These are phyloP conservation scores for Friedmanniomyces simplex DNA, from an alignment of 495 filamentous ascomycete species.

Conservation along the genomic window DNA sequence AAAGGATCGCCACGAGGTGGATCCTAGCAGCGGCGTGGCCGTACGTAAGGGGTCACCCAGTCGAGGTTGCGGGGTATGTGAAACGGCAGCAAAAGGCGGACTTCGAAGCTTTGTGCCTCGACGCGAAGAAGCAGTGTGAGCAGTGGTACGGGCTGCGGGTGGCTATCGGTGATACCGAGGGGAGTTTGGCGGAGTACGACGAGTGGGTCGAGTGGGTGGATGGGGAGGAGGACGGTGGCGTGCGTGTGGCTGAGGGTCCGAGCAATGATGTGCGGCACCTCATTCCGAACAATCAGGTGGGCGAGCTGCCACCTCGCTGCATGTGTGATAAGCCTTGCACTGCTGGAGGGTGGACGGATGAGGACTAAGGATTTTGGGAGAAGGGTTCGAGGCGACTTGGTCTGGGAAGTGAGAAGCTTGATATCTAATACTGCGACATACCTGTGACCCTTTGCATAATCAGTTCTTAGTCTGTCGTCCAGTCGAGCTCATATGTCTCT, in stretches of 20 bases:
- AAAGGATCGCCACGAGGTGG: slow-evolving; percentile 7
- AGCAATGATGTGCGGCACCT: not conserved
- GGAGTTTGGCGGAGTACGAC: slow-evolving; percentile 4
- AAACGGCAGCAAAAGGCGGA: slow-evolving; percentile 4
- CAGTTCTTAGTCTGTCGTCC: too few species aligned
- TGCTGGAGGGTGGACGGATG: not conserved
- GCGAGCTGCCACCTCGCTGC: not conserved
- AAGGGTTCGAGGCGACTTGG: too few species aligned
- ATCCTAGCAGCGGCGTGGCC: slow-evolving; percentile 18
- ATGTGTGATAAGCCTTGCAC: not conserved
- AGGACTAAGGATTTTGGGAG: not conserved
- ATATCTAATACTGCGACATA: too few species aligned
- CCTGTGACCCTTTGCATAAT: too few species aligned
- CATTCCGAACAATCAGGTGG: not conserved
- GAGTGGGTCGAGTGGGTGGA: not conserved
- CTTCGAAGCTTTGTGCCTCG: slow-evolving; percentile 7
- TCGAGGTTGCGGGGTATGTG: slow-evolving; percentile 13
- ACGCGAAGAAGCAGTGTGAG: not conserved
- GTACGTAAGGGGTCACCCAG: slow-evolving; percentile 11
- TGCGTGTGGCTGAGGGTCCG: not conserved
- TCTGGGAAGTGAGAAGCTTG: too few species aligned
- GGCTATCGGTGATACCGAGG: not conserved
- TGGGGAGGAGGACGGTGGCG: slow-evolving; percentile 3
- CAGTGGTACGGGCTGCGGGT: slow-evolving; percentile 1
- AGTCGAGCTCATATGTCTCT: too few species aligned